Evolutionary conservation across 2,329 filamentous ascomycete species (phyloP).

Genomic region (Mycosphaerella sp.): DNA sequence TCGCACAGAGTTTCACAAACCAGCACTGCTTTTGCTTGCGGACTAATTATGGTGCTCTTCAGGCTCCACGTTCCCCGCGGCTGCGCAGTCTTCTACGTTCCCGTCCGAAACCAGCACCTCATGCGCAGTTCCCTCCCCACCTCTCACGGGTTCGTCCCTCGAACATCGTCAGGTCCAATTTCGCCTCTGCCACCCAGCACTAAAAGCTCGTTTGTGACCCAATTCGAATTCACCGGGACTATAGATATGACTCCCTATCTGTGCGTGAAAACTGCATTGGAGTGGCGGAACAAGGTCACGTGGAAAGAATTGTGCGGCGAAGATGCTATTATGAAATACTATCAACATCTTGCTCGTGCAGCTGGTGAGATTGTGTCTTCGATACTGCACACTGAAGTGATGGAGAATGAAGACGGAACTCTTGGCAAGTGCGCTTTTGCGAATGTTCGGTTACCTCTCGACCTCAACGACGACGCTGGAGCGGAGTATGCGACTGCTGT

Average conservation of each 20-base stretch:
- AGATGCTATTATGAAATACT: slow-evolving; percentile 59
- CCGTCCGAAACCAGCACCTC: slow-evolving; percentile 65
- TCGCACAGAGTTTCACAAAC: background rate
- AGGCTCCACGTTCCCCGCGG: slow-evolving; percentile 70
- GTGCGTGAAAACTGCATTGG: slow-evolving; percentile 62
- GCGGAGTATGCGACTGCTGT: slow-evolving; percentile 31
- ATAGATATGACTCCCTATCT: slow-evolving; percentile 65
- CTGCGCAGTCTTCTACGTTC: slow-evolving; percentile 76
- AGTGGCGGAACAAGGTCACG: slow-evolving; percentile 52
- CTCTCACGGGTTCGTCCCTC: slow-evolving; percentile 66
- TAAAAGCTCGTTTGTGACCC: slow-evolving; percentile 58
- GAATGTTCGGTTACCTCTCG: slow-evolving; percentile 68
- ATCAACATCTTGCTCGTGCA: slow-evolving; percentile 54
- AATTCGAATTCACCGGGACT: slow-evolving; percentile 64
- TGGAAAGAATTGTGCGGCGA: slow-evolving; percentile 55
- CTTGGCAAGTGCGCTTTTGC: slow-evolving; percentile 63
- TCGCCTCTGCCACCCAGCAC: slow-evolving; percentile 39
- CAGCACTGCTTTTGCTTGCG: background rate
- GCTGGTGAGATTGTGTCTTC: slow-evolving; percentile 57
- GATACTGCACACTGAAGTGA: slow-evolving; percentile 61
- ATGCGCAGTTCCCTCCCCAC: slow-evolving; percentile 72
- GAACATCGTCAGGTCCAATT: slow-evolving; percentile 20
- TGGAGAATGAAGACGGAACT: slow-evolving; percentile 60
- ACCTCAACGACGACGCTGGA: slow-evolving; percentile 33
- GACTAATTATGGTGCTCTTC: background rate